phyloP scores from a whole-genome alignment of 345 rosid genomes.

The Trapa bicornis region DNA sequence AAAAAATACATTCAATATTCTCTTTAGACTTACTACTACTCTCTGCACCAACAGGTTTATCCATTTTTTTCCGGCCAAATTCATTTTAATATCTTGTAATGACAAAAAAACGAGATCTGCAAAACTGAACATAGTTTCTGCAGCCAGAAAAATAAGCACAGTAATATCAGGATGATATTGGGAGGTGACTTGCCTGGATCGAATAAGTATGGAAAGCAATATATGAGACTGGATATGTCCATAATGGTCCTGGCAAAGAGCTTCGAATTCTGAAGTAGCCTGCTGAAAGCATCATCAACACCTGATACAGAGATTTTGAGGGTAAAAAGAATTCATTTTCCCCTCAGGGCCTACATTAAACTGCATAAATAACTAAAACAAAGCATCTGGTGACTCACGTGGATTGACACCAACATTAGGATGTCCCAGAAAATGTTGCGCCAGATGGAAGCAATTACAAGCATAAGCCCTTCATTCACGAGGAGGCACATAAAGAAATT shows the following conservation, averaged over 20 bases:
- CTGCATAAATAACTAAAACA: neutral
- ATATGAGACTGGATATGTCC: conserved; percentile 86
- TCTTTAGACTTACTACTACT: too few species aligned
- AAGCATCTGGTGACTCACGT: conserved; percentile 38
- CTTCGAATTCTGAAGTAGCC: conserved; percentile 83
- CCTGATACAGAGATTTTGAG: conserved; percentile 40
- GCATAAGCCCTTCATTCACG: conserved; percentile 84
- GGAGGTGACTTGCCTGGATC: conserved; percentile 45
- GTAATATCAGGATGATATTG: neutral
- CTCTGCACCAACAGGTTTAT: too few species aligned
- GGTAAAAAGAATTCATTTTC: neutral
- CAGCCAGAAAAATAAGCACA: too few species aligned
- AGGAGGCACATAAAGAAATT: conserved; percentile 86
- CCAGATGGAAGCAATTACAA: conserved; percentile 55
- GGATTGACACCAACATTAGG: conserved; percentile 43
- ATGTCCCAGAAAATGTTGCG: conserved; percentile 70
- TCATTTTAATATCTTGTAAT: too few species aligned
- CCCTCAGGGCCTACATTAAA: neutral
- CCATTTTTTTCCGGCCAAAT: too few species aligned
- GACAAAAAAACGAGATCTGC: too few species aligned
- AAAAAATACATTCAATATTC: too few species aligned
- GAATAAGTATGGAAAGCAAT: conserved; percentile 82
- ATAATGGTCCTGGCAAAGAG: conserved; percentile 67
- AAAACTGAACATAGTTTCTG: too few species aligned
- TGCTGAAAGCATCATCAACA: conserved; percentile 92